phyloP scores from a whole-genome alignment of 345 rosid species.

The Eucalyptus pumila region DNA sequence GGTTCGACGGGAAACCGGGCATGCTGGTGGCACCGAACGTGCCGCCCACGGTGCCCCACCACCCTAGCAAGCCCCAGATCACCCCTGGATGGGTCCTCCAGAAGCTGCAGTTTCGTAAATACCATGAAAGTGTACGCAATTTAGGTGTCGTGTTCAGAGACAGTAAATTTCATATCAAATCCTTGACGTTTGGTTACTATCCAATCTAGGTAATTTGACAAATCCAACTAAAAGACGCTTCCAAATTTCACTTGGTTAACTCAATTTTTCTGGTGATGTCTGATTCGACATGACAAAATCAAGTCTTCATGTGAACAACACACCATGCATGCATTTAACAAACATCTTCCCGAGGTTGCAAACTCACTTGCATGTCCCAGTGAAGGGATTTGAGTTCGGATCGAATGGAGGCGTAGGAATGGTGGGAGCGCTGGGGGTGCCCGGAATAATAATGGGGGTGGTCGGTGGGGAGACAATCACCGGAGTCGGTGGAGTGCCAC shows the following conservation, averaged over 20 bases:
- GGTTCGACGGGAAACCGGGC: constrained; percentile 51
- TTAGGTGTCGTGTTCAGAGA: background rate
- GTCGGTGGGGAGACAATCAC: constrained; percentile 21
- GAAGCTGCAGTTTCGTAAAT: constrained; percentile 31
- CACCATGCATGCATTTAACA: background rate
- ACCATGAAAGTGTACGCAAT: background rate
- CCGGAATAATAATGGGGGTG: background rate
- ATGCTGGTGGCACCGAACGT: constrained; percentile 36
- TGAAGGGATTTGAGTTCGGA: constrained; percentile 38
- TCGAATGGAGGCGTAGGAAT: constrained; percentile 23
- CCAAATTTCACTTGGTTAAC: background rate
- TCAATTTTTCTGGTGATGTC: background rate
- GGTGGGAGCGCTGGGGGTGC: constrained; percentile 49
- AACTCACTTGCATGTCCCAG: constrained; percentile 87
- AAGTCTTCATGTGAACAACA: background rate
- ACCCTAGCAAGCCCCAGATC: constrained; percentile 76
- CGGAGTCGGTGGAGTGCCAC: constrained; percentile 37
- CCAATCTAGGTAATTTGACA: background rate
- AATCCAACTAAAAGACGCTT: background rate
- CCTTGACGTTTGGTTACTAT: background rate
- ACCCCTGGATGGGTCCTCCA: constrained; percentile 83
- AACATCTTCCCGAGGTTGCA: background rate
- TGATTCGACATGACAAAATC: background rate
- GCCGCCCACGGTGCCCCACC: constrained; percentile 81
- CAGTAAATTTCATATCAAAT: background rate